Evolutionary conservation across 805 yeast genomes (phyloP).

Genomic region (Kockiozyma suomiensis): DNA sequence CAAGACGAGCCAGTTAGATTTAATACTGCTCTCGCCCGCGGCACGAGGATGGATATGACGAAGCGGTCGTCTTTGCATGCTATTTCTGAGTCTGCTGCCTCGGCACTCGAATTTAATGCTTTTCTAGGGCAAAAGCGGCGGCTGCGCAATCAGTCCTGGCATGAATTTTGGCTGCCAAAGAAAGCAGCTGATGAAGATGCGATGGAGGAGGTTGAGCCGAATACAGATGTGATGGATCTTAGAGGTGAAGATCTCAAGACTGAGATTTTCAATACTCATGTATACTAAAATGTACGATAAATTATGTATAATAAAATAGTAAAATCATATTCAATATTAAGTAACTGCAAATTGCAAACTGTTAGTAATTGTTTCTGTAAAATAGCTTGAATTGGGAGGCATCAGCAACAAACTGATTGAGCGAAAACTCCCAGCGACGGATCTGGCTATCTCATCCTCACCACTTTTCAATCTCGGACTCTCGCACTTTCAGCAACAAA

Average conservation of each 20-base stretch:
- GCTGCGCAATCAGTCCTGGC: conserved; percentile 41
- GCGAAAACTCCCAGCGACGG: no score
- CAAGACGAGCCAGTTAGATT: conserved; percentile 29
- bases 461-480: no score
- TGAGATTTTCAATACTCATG: neutral
- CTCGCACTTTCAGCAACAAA: no score
- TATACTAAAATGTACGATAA: no score
- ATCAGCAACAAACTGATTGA: no score
- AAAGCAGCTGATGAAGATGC: neutral
- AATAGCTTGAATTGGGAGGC: no score
- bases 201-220: neutral
- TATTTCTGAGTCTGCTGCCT: conserved; percentile 36
- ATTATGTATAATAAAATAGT: no score
- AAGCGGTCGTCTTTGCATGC: conserved; percentile 18
- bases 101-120: conserved; percentile 37
- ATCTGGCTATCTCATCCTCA: no score
- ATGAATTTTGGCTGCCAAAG: conserved; percentile 40
- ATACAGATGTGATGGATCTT: neutral
- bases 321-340: no score
- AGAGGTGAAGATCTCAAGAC: neutral
- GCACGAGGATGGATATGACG: conserved; percentile 14
- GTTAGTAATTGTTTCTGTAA: no score
- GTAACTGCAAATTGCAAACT: no score
- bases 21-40: conserved; percentile 22
- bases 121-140: conserved; percentile 39